Evolutionary conservation across 306 rosid species (phyloP).

Genomic region (Acacia acuminata): DNA sequence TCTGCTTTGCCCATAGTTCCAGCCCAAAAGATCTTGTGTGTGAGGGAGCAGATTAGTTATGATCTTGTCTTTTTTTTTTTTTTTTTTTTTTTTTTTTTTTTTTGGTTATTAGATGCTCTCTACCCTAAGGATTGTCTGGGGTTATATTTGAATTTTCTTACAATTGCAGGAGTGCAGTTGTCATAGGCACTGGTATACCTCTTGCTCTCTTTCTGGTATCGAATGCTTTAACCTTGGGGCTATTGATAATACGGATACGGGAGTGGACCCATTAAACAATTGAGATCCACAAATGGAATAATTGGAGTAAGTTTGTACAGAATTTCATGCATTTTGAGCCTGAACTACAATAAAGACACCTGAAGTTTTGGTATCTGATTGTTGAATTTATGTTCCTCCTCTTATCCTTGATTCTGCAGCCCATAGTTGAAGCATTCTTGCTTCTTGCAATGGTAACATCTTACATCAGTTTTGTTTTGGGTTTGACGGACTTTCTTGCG

Average conservation of each 20-base stretch:
- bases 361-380: no score
- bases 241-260: slow-evolving; percentile 46
- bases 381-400: slow-evolving; percentile 1
- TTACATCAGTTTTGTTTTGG: slow-evolving; percentile 78
- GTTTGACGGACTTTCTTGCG: slow-evolving; percentile 71
- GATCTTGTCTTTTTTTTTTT: no score
- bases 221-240: slow-evolving; percentile 83
- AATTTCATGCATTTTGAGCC: no score
- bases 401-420: slow-evolving; percentile 53
- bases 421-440: slow-evolving; percentile 70
- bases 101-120: background rate
- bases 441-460: slow-evolving; percentile 79
- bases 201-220: slow-evolving; percentile 71
- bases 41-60: slow-evolving; percentile 3
- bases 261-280: slow-evolving; percentile 70
- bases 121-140: background rate
- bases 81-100: no score
- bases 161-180: slow-evolving; percentile 62
- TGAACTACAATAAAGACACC: no score
- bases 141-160: background rate
- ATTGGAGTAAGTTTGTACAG: no score
- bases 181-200: slow-evolving; percentile 73
- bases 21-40: no score
- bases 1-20: no score
- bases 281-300: slow-evolving; percentile 58